Conservation (phyloP, 345 rosid species). For the Lepidium didymum region DNA sequence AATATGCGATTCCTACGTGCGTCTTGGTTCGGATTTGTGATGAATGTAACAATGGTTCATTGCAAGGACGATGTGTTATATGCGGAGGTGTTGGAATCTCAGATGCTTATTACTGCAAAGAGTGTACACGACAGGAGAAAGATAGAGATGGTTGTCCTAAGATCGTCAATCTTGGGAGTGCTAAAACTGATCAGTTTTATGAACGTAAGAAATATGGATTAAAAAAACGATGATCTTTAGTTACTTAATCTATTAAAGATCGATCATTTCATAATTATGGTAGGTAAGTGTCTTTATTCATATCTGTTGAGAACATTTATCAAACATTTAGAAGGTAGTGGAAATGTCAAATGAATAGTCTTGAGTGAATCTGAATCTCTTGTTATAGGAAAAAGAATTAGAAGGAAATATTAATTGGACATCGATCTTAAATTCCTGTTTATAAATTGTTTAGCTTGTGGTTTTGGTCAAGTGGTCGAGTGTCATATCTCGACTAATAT, state of each 20-base stretch:
- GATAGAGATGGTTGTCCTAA: slow-evolving; percentile 64
- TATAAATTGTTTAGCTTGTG: no score
- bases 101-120: slow-evolving; percentile 68
- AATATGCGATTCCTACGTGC: slow-evolving; percentile 58
- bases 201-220: no score
- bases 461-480: no score
- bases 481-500: no score
- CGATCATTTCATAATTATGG: neutral
- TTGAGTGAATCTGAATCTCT: no score
- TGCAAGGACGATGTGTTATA: slow-evolving; percentile 63
- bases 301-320: neutral
- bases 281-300: neutral
- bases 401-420: no score
- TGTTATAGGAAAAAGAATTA: no score
- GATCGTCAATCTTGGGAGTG: slow-evolving; percentile 60
- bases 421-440: no score
- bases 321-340: no score
- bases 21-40: slow-evolving; percentile 64
- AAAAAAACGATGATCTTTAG: neutral
- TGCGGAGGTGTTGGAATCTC: slow-evolving; percentile 69
- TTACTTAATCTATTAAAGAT: neutral
- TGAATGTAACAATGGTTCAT: slow-evolving; percentile 69
- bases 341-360: no score
- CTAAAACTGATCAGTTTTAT: slow-evolving; percentile 54
- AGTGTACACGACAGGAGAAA: slow-evolving; percentile 70